Evolutionary conservation across 1,139 yeast genomes (phyloP).

Genomic region (Lodderomyces beijingensis): DNA sequence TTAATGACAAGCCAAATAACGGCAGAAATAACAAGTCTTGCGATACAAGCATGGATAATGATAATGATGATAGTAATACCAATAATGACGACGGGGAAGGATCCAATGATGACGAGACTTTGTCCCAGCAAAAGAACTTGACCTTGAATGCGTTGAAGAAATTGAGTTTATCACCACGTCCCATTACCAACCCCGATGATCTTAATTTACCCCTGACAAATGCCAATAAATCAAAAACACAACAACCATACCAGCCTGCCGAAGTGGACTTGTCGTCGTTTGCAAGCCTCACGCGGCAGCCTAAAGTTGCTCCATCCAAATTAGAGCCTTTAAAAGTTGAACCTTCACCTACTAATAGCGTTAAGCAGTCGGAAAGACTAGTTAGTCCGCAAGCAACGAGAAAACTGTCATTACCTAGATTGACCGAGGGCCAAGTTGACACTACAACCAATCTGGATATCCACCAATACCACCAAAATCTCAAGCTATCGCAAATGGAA

Average conservation of each 20-base stretch:
- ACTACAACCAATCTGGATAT: slow-evolving; percentile 5
- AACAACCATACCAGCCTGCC: slow-evolving; percentile 49
- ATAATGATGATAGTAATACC: slow-evolving; percentile 15
- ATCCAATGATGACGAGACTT: slow-evolving; percentile 32
- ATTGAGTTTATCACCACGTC: slow-evolving; percentile 42
- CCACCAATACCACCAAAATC: slow-evolving; percentile 11
- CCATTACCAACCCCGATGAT: slow-evolving; percentile 20
- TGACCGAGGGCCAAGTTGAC: slow-evolving; percentile 11
- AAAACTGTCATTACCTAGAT: slow-evolving; percentile 9
- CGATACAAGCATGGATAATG: slow-evolving; percentile 3
- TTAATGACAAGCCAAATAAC: slow-evolving; percentile 12
- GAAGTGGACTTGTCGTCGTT: slow-evolving; percentile 49
- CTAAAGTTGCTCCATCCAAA: slow-evolving; percentile 17
- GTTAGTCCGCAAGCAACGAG: slow-evolving; percentile 5
- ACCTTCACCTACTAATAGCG: neutral
- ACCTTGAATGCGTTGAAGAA: slow-evolving; percentile 45
- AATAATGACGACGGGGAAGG: slow-evolving; percentile 17
- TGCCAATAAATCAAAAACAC: slow-evolving; percentile 8
- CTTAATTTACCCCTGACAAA: slow-evolving; percentile 4
- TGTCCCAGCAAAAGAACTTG: slow-evolving; percentile 39
- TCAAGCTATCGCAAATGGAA: slow-evolving; percentile 10
- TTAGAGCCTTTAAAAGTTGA: slow-evolving; percentile 9
- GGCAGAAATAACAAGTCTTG: slow-evolving; percentile 1
- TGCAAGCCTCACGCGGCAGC: slow-evolving; percentile 46
- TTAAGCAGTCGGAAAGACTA: neutral